Percentiles rank a stretch among this genome's conserved stretches.
phyloP scores from a whole-genome alignment of 2,329 filamentous ascomycete species.

The Orbilia oligospora region DNA sequence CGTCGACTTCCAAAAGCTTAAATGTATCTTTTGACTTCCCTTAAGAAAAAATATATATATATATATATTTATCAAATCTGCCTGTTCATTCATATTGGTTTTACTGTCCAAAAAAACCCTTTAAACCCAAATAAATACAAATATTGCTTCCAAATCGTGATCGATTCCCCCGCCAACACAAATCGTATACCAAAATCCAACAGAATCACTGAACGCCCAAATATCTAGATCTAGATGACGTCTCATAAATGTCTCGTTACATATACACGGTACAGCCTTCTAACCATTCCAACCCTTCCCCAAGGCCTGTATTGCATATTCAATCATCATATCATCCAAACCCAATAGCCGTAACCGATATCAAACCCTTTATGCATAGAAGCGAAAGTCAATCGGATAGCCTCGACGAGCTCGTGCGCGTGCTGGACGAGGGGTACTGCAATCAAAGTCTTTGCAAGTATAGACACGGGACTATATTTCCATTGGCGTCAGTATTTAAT shows the following conservation, averaged over 20 bases:
- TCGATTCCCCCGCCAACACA: background rate
- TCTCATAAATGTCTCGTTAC: background rate
- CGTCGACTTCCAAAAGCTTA: conserved; percentile 11
- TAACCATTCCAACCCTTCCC: background rate
- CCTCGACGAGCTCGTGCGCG: conserved; percentile 4
- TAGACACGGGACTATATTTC: conserved; percentile 20
- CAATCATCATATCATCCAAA: no score
- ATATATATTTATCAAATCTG: background rate
- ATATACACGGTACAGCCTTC: background rate
- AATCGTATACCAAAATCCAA: conserved; percentile 13
- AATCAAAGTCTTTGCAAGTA: conserved; percentile 2
- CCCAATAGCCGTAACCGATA: background rate
- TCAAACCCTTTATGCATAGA: background rate
- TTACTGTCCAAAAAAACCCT: background rate
- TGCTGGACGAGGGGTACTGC: conserved; percentile 1
- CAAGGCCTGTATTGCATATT: background rate
- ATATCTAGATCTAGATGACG: background rate
- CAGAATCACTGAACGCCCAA: conserved; percentile 5
- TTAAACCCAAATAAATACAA: background rate
- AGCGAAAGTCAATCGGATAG: conserved; percentile 11
- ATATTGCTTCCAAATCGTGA: background rate
- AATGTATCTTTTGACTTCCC: conserved; percentile 1
- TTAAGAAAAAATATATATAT: background rate
- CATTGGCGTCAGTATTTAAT: background rate
- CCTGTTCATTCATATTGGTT: background rate